A percentile compares a stretch with the other conserved stretches of the same genome.
Conservation (phyloP, 225 moss, liverwort and hornwort genomes). For the Rhytidiadelphus loreus region DNA sequence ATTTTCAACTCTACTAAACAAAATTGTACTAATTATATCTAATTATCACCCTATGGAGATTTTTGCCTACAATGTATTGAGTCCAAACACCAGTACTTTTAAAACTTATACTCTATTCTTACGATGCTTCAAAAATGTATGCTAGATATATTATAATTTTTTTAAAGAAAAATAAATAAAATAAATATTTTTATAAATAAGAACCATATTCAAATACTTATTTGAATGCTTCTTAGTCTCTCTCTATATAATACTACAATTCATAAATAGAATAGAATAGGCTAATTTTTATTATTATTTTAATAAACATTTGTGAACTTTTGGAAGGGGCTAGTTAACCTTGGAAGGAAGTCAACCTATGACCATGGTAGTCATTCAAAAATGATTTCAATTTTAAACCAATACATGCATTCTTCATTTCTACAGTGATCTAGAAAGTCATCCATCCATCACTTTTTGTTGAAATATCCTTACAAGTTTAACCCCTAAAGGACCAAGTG, state of each 20-base stretch:
- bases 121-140: too few relatives aligned
- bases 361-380: not conserved
- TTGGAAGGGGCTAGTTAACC: not conserved
- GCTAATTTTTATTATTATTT: not conserved
- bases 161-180: not conserved
- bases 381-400: not conserved
- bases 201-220: not conserved
- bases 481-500: not conserved
- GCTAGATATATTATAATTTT: too few relatives aligned
- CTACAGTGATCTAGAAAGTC: not conserved
- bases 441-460: rapidly evolving
- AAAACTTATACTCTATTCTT: too few relatives aligned
- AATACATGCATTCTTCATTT: not conserved
- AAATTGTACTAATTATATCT: too few relatives aligned
- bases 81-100: too few relatives aligned
- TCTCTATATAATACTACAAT: not conserved
- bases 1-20: too few relatives aligned
- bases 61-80: too few relatives aligned
- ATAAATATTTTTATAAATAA: not conserved
- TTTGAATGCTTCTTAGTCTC: too few relatives aligned
- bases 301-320: not conserved
- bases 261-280: not conserved
- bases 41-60: too few relatives aligned
- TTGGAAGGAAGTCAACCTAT: not conserved
- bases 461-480: not conserved